Evolutionary conservation across 2,329 filamentous ascomycete genomes (phyloP), one percentile per base, ranked within the genome.

Genomic region (Leptographium lundbergii): DNA sequence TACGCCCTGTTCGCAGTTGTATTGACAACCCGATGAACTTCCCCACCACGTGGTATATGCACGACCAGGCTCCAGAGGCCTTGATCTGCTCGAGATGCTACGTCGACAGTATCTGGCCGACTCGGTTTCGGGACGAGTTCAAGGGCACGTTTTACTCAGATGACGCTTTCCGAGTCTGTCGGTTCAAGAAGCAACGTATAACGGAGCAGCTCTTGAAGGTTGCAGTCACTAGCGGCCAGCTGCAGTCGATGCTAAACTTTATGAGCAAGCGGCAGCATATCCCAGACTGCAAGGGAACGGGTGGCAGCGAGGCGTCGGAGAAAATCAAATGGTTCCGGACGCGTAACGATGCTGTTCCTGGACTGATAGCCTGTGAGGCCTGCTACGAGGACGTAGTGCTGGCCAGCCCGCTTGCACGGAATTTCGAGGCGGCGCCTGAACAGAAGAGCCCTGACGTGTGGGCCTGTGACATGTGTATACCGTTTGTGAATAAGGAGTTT

Each of bases 61-160:
- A 75, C 47, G 60, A 67, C 0, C 58, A 62, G 1, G 69, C 67
- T 0, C 69, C 71, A 0, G 63, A 67, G 1, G 74, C 69, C 27
- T 59, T 69, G 3, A 66, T 76, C 39, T 78, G 75, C 61, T 73
- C 73, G 1, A 65, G 68, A 25, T 78, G 75, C 61, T 71, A 75
- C 39, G 67, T 68, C 6, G 71, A 73, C 34, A 58, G 73, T 59
- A 69, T 77, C 14, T 60, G 67, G 25, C 25, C 57, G 0, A 73
- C 71, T 0, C 52, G 48, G 0, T 67, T 75, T 4, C 65, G 66
- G 0, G 22, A 56, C 0, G 57, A 66, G 0, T 76, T 77, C 42
- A 59, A 48, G 0, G 62, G 58, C 9, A 58, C 62, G 61, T 36
- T 39, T 6, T 13, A 19, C 14, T 24, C 19, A 14, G 61, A 61